Evolutionary conservation across 768 basidiomycete genomes (phyloP).

Genomic region (Porpolomopsis calyptriformis): DNA sequence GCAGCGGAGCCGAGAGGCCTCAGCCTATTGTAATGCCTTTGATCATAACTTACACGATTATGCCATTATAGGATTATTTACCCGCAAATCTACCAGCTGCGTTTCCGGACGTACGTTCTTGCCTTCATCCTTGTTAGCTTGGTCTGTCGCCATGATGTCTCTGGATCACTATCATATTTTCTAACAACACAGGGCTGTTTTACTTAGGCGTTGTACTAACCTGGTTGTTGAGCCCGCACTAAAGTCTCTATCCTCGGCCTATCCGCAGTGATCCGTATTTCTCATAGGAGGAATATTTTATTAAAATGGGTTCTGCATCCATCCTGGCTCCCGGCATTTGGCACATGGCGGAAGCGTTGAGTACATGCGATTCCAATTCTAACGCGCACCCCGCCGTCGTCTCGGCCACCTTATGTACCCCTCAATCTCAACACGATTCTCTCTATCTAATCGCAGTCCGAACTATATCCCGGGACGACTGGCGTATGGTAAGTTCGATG

Average conservation of each 20-base stretch:
- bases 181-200: too few relatives aligned
- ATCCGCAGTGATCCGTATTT: slow-evolving; percentile 55
- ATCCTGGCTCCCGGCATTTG: slow-evolving; percentile 56
- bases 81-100: slow-evolving; percentile 69
- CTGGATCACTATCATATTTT: too few relatives aligned
- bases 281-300: slow-evolving; percentile 47
- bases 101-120: slow-evolving; percentile 60
- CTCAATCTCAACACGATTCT: background rate
- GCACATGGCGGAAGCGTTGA: slow-evolving; percentile 70
- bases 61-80: too few relatives aligned
- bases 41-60: too few relatives aligned
- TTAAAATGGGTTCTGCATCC: slow-evolving; percentile 64
- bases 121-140: slow-evolving; percentile 40
- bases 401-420: background rate
- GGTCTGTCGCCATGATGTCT: slow-evolving; percentile 34
- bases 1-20: slow-evolving; percentile 32
- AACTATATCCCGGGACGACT: slow-evolving; percentile 72
- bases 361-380: slow-evolving; percentile 55
- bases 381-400: too few relatives aligned
- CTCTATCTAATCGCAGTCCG: slow-evolving; percentile 38
- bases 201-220: too few relatives aligned
- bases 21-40: slow-evolving; percentile 48
- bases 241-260: slow-evolving; percentile 69
- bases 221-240: slow-evolving; percentile 67
- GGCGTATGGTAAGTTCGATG: slow-evolving; percentile 72